These are phyloP conservation scores for Globisporangium cederbergense DNA, from an alignment of 352 stramenopile species.

Conservation along the genomic window DNA sequence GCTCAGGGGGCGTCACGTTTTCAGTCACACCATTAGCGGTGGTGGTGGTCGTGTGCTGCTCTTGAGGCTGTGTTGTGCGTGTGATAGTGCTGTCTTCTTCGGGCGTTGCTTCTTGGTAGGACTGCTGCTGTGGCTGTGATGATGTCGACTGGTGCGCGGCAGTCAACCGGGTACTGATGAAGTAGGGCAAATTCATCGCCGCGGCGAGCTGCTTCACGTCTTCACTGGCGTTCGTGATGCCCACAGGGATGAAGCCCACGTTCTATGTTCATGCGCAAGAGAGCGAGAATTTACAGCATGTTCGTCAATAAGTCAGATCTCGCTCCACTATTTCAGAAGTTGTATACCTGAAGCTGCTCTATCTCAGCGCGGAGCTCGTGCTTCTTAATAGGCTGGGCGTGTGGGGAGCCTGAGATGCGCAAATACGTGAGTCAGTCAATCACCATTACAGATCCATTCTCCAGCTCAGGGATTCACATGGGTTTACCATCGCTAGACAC, in stretches of 20 bases:
- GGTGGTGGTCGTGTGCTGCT: not conserved
- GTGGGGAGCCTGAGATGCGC: slow-evolving; percentile 46
- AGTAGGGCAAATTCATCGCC: slow-evolving; percentile 60
- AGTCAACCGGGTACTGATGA: slow-evolving; percentile 70
- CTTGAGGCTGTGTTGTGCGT: not conserved
- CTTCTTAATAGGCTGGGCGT: slow-evolving; percentile 76
- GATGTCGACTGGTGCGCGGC: slow-evolving; percentile 20
- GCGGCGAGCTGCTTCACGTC: slow-evolving; percentile 73
- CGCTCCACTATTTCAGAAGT: too few species aligned
- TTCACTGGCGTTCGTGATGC: slow-evolving; percentile 83
- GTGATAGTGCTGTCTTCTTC: not conserved
- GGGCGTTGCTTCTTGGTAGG: not conserved
- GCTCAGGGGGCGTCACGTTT: not conserved
- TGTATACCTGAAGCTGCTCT: slow-evolving; percentile 48
- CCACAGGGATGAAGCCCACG: slow-evolving; percentile 61
- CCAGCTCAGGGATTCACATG: not conserved
- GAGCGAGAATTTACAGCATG: not conserved
- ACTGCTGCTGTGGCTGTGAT: slow-evolving; percentile 4
- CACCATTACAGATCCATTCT: slow-evolving; percentile 1
- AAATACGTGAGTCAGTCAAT: not conserved
- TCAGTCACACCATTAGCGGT: not conserved
- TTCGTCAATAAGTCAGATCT: not conserved
- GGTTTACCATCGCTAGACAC: slow-evolving; percentile 66
- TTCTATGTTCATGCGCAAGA: slow-evolving; percentile 20
- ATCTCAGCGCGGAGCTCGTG: slow-evolving; percentile 68